Base-by-base conservation (phyloP, 768 basidiomycete species). In the Jaapia argillacea region DNA sequence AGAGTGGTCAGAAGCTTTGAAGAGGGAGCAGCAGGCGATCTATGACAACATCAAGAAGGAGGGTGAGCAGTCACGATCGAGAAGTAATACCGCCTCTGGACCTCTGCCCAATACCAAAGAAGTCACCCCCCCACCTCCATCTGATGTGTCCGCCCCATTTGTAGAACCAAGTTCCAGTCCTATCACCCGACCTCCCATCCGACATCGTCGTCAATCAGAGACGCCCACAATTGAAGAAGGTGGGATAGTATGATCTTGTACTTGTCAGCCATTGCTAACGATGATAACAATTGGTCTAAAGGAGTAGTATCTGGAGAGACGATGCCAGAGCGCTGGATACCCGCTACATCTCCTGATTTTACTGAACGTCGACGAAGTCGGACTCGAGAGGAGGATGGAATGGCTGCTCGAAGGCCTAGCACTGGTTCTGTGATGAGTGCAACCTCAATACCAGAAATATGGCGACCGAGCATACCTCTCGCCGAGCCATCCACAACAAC, bases 31-130 rank as follows among this genome's bases (percentile, higher is more conserved):
- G 44, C 60, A 67, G 48, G 63, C 66, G 12, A 72, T 78, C 48
- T 58, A 71, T 60, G 66, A 73, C 45, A 67, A 57, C 51, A 69
- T 74, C 48, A 63, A 77, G 59, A 60, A 13, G 6, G 41, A 44
- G 10, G 43, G 24, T 14, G 24, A 35, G 20, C 10, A 38, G 7
- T 12, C 12, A 10, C 37, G 22, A 10, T 7, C 37, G 37, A 7
- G 20, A 21, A 21, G 20, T 7, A 22, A 21, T 38, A 22, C 10
- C 21, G 21, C 7, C 10, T 10, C 10, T 22, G 21, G 31, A 33
- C 10, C 10, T 10, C 31, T 10, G 31, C 31, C 31, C 10, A 10
- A 16, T 10, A 10, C 10, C 31, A 10, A 33, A 16, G 16, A 10
- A 16, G 16, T 33, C 31, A 16, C 31, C 10, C 10, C 10, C 31